phyloP scores from a whole-genome alignment of 345 rosid genomes.

The Laguncularia racemosa region DNA sequence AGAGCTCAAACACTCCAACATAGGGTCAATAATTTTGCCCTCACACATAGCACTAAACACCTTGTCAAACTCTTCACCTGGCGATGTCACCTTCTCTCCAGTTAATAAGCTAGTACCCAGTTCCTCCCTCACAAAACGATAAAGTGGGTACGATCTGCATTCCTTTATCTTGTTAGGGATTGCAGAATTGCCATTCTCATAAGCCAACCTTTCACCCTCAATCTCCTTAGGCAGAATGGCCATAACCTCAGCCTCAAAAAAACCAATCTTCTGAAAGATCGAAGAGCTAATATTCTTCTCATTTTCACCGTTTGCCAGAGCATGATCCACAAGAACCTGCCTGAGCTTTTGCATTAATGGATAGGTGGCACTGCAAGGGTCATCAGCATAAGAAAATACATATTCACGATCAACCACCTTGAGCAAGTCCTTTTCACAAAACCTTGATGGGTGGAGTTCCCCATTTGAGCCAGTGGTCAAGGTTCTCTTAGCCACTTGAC shows the following conservation, averaged over 20 bases:
- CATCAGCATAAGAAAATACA: slow-evolving; percentile 10
- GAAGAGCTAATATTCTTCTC: slow-evolving; percentile 10
- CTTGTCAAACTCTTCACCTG: slow-evolving; percentile 10
- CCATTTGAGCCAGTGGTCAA: slow-evolving; percentile 6
- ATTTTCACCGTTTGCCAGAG: slow-evolving; percentile 7
- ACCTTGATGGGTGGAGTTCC: slow-evolving; percentile 10
- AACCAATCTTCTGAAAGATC: slow-evolving; percentile 8
- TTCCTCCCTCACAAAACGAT: slow-evolving; percentile 9
- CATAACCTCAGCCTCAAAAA: slow-evolving; percentile 13
- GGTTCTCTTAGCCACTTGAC: slow-evolving; percentile 9
- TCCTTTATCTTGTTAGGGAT: slow-evolving; percentile 13
- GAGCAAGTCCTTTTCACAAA: slow-evolving; percentile 14
- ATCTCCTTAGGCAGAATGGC: slow-evolving; percentile 11
- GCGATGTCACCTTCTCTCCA: slow-evolving; percentile 8
- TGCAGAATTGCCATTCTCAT: not conserved
- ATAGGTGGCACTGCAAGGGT: slow-evolving; percentile 12
- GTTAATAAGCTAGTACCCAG: slow-evolving; percentile 1
- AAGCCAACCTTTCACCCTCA: slow-evolving; percentile 6
- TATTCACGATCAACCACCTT: slow-evolving; percentile 10
- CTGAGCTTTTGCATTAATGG: slow-evolving; percentile 16
- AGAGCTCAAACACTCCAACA: slow-evolving; percentile 9
- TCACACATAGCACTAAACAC: slow-evolving; percentile 9
- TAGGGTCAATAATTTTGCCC: slow-evolving; percentile 8
- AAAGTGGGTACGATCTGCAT: slow-evolving; percentile 10
- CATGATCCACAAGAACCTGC: slow-evolving; percentile 12